Evolutionary conservation across 163 green algal genomes (phyloP).

Genomic region (Chloroidium sp.): DNA sequence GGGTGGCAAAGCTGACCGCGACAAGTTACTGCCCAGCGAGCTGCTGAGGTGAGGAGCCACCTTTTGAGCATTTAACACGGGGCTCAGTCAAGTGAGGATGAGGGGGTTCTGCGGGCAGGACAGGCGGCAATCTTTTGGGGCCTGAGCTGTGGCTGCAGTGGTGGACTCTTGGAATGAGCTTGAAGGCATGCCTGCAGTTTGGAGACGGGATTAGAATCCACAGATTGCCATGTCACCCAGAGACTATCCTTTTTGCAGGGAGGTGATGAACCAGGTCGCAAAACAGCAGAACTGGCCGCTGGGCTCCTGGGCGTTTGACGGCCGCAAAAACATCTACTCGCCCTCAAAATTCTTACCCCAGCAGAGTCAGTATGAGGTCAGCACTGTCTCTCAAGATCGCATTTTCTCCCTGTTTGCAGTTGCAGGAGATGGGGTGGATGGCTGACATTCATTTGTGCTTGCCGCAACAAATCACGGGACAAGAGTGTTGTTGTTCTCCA

Average conservation of each 20-base stretch:
- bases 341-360: conserved; percentile 18
- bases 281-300: conserved; percentile 26
- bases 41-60: conserved; percentile 8
- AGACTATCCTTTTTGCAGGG: conserved; percentile 6
- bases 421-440: not conserved
- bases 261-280: conserved; percentile 24
- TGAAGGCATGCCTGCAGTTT: no score
- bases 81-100: no score
- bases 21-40: conserved; percentile 12
- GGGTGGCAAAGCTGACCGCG: not conserved
- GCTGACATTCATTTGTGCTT: not conserved
- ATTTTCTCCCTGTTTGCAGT: not conserved
- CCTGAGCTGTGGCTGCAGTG: no score
- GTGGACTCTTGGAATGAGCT: no score
- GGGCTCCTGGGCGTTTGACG: conserved; percentile 45
- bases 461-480: not conserved
- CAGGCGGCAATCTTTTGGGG: no score
- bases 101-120: no score
- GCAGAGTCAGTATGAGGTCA: conserved; percentile 2
- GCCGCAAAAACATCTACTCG: conserved; percentile 53
- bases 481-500: not conserved
- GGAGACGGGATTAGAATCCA: no score
- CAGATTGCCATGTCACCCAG: no score
- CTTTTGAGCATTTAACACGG: no score
- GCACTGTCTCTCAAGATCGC: not conserved